Evolutionary conservation across 192 early-diverging fungal species (phyloP), one percentile per base, ranked within the genome.

Genomic region (Backusella morwellensis): DNA sequence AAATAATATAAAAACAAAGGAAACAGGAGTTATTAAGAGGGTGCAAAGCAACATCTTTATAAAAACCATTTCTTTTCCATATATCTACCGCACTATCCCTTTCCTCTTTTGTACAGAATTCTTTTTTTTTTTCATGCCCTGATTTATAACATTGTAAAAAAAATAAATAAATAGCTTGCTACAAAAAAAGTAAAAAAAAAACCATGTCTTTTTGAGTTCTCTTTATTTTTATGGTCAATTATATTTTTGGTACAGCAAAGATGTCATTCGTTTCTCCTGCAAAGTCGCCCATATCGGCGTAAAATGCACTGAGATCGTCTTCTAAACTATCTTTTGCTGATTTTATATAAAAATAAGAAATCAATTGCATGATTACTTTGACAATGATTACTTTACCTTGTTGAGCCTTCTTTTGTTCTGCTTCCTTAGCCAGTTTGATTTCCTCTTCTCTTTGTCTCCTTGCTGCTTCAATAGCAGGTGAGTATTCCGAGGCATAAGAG

Each of bases 291-390:
- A 87, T 85, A 36, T 88, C 82, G 38, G 86, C 87, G 77, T 91
- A 88, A 75, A 92, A 92, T 8, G 88, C 92, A 63, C 84, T 85
- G 41, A 93, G 68, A 68, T 89, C 91, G 78, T 91, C 90, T n/a
- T 86, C 86, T 8, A 89, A 50, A 17, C 59, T 54, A 14, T 70
- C 75, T 32, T 72, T 70, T 2, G 66, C 35, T 26, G 4, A 32
- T 68, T 42, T 23, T 32, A 66, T 44, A 19, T 9, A 23, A 21
- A 29, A 36, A 38, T 52, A 15, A 73, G 29, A 0, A 52, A 76
- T 59, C 9, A 23, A 26, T 59, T 23, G 8, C n/a, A 26, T 23
- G 72, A 73, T 7, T n/a, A 17, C 44, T 40, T 40, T 40, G 38
- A 40, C 11, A 0, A 40, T 11, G 34, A 6, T 8, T 74, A 40